Evolutionary conservation across 345 rosid genomes (phyloP).

Genomic region (Populus ilicifolia): DNA sequence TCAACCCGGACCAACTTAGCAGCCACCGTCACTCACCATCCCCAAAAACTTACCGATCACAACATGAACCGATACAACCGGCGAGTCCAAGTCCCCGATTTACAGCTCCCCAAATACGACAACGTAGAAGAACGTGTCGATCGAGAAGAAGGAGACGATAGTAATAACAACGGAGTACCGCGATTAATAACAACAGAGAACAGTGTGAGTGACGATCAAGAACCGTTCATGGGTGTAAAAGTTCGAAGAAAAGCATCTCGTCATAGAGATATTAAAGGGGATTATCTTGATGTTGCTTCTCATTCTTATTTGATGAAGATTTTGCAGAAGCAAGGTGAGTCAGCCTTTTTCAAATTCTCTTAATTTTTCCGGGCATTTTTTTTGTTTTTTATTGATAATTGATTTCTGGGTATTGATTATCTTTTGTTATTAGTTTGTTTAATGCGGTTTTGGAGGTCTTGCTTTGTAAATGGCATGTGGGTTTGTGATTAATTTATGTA

Average conservation of each 20-base stretch:
- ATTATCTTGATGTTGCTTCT: slow-evolving; percentile 73
- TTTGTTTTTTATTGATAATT: neutral
- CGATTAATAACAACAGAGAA: slow-evolving; percentile 34
- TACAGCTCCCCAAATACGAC: slow-evolving; percentile 36
- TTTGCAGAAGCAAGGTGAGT: slow-evolving; percentile 75
- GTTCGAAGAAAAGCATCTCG: slow-evolving; percentile 80
- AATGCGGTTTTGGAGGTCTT: neutral
- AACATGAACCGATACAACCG: slow-evolving; percentile 39
- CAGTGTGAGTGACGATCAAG: slow-evolving; percentile 64
- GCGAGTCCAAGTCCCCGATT: slow-evolving; percentile 53
- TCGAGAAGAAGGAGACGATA: slow-evolving; percentile 31
- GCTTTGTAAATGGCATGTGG: neutral
- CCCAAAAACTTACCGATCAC: neutral
- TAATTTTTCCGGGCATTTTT: neutral
- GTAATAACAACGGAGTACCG: slow-evolving; percentile 2
- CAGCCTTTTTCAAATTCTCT: neutral
- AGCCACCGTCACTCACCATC: neutral
- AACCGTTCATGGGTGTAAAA: slow-evolving; percentile 81
- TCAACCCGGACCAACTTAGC: neutral
- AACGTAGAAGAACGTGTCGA: slow-evolving; percentile 20
- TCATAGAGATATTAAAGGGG: slow-evolving; percentile 72
- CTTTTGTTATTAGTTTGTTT: neutral
- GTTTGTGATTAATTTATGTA: neutral
- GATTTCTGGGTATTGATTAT: neutral
- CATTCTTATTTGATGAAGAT: slow-evolving; percentile 65